Percentiles rank a stretch among this genome's conserved stretches.
Conservation (phyloP, 2,329 filamentous ascomycete genomes). For the Karstenula rhodostoma region DNA sequence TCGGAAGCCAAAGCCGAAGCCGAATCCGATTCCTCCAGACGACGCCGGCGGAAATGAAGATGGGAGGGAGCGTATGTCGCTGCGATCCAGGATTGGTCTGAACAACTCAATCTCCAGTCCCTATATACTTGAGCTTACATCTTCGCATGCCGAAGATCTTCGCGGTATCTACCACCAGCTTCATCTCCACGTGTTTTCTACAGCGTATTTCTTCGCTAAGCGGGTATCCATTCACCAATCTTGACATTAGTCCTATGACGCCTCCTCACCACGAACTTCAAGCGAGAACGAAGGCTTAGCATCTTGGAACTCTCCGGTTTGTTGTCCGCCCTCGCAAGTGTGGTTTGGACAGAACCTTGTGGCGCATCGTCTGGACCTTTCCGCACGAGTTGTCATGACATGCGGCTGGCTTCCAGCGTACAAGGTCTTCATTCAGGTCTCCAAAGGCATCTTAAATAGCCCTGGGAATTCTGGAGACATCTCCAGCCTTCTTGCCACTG, state of each 20-base stretch:
- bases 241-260: neutral
- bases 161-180: neutral
- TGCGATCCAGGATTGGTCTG: neutral
- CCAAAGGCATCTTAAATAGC: no score
- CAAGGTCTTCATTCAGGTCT: no score
- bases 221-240: neutral
- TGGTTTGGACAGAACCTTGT: no score
- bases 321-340: no score
- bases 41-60: neutral
- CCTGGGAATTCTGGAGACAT: no score
- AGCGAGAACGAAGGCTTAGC: neutral
- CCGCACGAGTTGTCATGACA: no score
- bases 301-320: neutral
- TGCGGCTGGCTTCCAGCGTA: no score
- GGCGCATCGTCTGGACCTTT: no score
- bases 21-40: no score
- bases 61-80: neutral
- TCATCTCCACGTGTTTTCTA: conserved; percentile 1
- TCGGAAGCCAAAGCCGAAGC: neutral
- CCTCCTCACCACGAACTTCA: neutral
- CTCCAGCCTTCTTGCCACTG: no score
- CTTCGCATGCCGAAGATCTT: neutral
- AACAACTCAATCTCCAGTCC: neutral
- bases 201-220: neutral
- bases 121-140: neutral